A percentile compares a stretch with the other conserved stretches of the same genome.
phyloP scores from a whole-genome alignment of 2,329 filamentous ascomycete species.

The Claviceps monticola region DNA sequence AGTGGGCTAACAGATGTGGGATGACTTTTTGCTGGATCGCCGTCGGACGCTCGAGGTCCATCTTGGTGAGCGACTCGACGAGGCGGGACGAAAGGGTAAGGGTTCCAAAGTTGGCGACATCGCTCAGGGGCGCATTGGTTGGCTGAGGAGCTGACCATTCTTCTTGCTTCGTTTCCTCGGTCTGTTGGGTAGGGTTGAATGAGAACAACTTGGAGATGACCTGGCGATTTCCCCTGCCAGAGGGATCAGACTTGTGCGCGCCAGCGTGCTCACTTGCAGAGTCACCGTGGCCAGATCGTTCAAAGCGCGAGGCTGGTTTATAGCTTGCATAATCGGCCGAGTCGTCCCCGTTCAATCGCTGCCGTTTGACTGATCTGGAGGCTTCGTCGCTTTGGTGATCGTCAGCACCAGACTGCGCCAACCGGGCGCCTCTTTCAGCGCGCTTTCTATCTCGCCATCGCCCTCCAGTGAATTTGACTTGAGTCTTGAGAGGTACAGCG shows the following conservation, averaged over 20 bases:
- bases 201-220: conserved; percentile 88
- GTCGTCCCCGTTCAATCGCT: conserved; percentile 21
- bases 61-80: conserved; percentile 73
- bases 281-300: conserved; percentile 4
- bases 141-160: conserved; percentile 50
- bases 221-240: conserved; percentile 26
- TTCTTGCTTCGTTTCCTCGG: conserved; percentile 37
- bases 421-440: conserved; percentile 32
- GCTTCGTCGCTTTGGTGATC: conserved; percentile 14
- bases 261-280: conserved; percentile 6
- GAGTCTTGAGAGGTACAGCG: conserved; percentile 47
- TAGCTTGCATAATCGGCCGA: conserved; percentile 5
- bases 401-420: conserved; percentile 12
- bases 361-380: conserved; percentile 30
- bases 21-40: conserved; percentile 89
- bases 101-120: conserved; percentile 75
- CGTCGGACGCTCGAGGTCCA: conserved; percentile 80
- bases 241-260: conserved; percentile 9
- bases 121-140: conserved; percentile 79
- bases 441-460: conserved; percentile 79
- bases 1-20: conserved; percentile 61
- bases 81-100: conserved; percentile 71
- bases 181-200: conserved; percentile 66
- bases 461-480: conserved; percentile 70
- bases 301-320: neutral